Percentiles rank a stretch among this genome's conserved stretches.
Evolutionary conservation across 2,329 filamentous ascomycete genomes (phyloP).

Genomic region (Fusarium decemcellulare): DNA sequence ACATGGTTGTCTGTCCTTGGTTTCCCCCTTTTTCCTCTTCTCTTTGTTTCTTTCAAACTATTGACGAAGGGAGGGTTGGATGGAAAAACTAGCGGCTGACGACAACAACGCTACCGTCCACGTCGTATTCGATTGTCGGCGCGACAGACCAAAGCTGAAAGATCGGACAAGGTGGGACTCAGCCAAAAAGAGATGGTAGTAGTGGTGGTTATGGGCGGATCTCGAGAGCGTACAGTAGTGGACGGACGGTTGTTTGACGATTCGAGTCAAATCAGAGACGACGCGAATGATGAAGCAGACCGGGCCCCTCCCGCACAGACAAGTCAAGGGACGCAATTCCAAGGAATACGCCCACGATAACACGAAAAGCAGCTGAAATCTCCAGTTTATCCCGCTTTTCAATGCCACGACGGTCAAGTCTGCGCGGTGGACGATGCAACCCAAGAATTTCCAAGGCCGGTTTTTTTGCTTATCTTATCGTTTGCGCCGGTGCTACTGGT

Average conservation of each 20-base stretch:
- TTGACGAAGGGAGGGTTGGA: slow-evolving; percentile 5
- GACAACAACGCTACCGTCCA: slow-evolving; percentile 26
- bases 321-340: background rate
- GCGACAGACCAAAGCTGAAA: background rate
- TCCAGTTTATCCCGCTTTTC: slow-evolving; percentile 33
- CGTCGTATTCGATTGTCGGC: slow-evolving; percentile 26
- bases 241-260: background rate
- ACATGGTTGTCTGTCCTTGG: slow-evolving; percentile 40
- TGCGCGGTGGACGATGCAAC: slow-evolving; percentile 25
- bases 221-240: background rate
- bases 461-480: slow-evolving; percentile 47
- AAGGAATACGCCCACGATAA: background rate
- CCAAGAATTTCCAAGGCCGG: slow-evolving; percentile 36
- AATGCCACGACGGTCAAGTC: slow-evolving; percentile 17
- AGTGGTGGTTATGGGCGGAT: slow-evolving; percentile 12
- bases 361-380: slow-evolving; percentile 10
- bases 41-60: slow-evolving; percentile 7
- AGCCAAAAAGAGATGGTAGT: background rate
- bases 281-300: background rate
- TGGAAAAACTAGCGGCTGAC: slow-evolving; percentile 2
- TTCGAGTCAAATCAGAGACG: background rate
- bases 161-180: slow-evolving; percentile 12
- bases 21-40: background rate
- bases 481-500: background rate
- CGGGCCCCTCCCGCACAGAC: background rate